Evolutionary conservation across 140 eudicot species (phyloP), one percentile per base, ranked within the genome.

Genomic region (Erigeron philadelphicus): DNA sequence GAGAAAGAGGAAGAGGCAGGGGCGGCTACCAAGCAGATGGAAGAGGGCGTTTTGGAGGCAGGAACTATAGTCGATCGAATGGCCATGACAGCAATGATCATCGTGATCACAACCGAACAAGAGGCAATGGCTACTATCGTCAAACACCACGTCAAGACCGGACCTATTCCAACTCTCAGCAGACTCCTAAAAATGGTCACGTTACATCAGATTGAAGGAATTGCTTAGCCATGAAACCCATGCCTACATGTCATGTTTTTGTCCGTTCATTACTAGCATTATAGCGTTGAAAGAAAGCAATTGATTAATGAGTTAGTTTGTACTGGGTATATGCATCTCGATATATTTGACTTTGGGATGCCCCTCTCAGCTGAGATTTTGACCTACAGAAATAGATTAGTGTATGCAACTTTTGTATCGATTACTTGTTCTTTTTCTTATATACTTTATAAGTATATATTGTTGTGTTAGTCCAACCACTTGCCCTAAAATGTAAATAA

Each of bases 1-100:
- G 98, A 63, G 88, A 86, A 70, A 77, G 88, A 72, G 98, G 98
- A 50, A 83, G 96, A 78, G 96, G 95, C 78, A 81, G 96, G 82
- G 75, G 79, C 6, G 74, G 84, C 58, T 79, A 88, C 80, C 87
- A 84, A 53, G 71, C 66, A 65, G 96, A 91, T 3, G 84, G 79
- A 56, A 82, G 89, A 81, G 98, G 92, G 9, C 86, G 88, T 3
- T 80, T 70, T 50, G 85, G 95, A 68, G 85, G 75, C 48, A 81
- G 87, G 68, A 80, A 77, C 75, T 84, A 61, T 9, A 69, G 81
- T 64, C 50, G 89, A 61, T 82, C 76, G 44, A 79, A 67, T 15
- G 79, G 81, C 18, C 89, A 84, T 54, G 86, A 80, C 46, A 86
- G 82, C 12, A 64, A 71, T 1, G 85, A 80, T 16, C 79, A 81